Evolutionary conservation across 129 eudicot species (phyloP).

Genomic region (Centaurea solstitialis): DNA sequence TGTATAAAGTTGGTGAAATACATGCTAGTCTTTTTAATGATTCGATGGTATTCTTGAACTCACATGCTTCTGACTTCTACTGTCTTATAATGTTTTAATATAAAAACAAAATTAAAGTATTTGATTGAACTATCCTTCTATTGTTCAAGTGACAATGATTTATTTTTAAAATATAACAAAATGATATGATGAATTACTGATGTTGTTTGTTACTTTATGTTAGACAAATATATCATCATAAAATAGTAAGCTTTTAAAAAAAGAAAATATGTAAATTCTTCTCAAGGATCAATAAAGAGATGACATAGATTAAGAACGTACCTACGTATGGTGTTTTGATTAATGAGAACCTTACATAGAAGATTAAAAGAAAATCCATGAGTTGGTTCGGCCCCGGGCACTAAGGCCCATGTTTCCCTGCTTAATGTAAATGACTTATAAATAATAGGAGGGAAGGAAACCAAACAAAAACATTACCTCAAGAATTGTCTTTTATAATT

Average conservation of each 20-base stretch:
- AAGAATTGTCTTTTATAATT: not conserved
- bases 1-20: not conserved
- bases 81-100: not conserved
- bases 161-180: not conserved
- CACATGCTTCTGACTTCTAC: not conserved
- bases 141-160: not conserved
- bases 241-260: no score
- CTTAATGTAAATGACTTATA: not conserved
- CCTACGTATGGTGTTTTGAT: not conserved
- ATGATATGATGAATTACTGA: not conserved
- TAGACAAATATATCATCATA: not conserved
- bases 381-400: not conserved
- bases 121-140: not conserved
- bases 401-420: not conserved
- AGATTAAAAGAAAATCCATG: not conserved
- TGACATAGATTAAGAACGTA: no score
- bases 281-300: not conserved
- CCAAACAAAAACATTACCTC: not conserved
- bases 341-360: not conserved
- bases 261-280: no score
- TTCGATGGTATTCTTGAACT: not conserved
- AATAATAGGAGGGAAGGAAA: not conserved
- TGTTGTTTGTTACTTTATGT: not conserved
- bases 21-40: no score
- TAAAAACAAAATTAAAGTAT: no score